phyloP scores from a whole-genome alignment of 129 eudicot species.

The Artemisia argyi region DNA sequence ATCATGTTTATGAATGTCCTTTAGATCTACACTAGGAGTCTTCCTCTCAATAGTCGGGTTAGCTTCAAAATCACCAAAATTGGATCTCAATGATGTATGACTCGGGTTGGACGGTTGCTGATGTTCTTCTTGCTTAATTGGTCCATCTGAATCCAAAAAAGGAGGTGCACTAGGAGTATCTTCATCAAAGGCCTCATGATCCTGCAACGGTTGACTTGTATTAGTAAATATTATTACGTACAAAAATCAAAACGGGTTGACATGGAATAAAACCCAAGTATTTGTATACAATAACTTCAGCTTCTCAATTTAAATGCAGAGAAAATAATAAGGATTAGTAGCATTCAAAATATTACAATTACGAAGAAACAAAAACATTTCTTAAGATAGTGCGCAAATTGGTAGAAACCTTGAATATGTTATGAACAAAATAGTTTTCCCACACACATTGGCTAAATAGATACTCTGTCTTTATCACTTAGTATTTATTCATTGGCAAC shows the following conservation, averaged over 20 bases:
- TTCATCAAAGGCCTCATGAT: slow-evolving; percentile 44
- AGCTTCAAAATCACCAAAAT: slow-evolving; percentile 32
- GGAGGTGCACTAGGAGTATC: slow-evolving; percentile 90
- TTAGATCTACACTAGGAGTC: slow-evolving; percentile 25
- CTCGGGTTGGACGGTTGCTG: slow-evolving; percentile 34
- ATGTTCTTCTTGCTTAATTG: slow-evolving; percentile 43
- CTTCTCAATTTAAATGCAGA: background rate
- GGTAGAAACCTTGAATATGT: background rate
- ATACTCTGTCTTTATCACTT: background rate
- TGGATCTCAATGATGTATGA: slow-evolving; percentile 21
- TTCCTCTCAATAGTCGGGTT: slow-evolving; percentile 23
- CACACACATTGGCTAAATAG: background rate
- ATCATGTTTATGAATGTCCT: slow-evolving; percentile 28
- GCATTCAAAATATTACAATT: too few relatives aligned
- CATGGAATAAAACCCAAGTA: background rate
- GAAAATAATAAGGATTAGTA: background rate
- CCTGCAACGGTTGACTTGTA: slow-evolving; percentile 27
- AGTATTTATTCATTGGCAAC: background rate
- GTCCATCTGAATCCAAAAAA: slow-evolving; percentile 42
- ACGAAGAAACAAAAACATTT: too few relatives aligned
- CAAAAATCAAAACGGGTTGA: background rate
- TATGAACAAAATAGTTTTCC: background rate
- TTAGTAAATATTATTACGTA: background rate
- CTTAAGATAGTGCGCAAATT: background rate
- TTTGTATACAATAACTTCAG: background rate